A percentile compares a stretch with the other conserved stretches of the same genome.
Evolutionary conservation across 495 filamentous ascomycete genomes (phyloP).

Genomic region (Diplogelasinospora grovesii): DNA sequence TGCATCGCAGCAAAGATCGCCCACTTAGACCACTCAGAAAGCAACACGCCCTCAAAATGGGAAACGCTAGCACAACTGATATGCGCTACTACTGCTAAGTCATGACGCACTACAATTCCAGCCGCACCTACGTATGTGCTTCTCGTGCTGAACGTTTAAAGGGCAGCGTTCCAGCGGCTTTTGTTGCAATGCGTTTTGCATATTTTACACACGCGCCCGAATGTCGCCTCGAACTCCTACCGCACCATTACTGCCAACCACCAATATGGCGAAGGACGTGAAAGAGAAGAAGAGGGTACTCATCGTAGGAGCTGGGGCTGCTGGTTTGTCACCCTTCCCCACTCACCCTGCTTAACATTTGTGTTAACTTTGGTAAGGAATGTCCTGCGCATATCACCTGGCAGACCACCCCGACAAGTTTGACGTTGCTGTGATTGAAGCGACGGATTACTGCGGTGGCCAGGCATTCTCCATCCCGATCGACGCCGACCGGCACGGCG

Average conservation of each 20-base stretch:
- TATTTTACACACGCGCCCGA: not conserved
- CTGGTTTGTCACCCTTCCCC: constrained; percentile 30
- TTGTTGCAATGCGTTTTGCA: no score
- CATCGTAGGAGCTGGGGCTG: constrained; percentile 58
- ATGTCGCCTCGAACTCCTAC: not conserved
- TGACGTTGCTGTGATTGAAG: constrained; percentile 67
- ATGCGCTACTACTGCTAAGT: no score
- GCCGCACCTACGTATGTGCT: no score
- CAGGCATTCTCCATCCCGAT: constrained; percentile 74
- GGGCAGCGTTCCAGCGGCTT: no score
- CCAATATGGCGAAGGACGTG: not conserved
- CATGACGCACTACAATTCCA: not conserved
- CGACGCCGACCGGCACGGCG: constrained; percentile 58
- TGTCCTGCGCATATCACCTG: constrained; percentile 72
- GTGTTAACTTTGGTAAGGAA: constrained; percentile 8
- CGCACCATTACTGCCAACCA: not conserved
- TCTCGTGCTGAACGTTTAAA: no score
- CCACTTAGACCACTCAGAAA: no score
- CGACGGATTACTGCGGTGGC: constrained; percentile 61
- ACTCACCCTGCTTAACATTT: not conserved
- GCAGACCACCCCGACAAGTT: constrained; percentile 69
- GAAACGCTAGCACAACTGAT: no score
- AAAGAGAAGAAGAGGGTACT: constrained; percentile 41
- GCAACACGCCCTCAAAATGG: no score
- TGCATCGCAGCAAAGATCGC: no score